These are phyloP conservation scores for Aspergillus campestris DNA, from an alignment of 495 filamentous ascomycete genomes.

Conservation along the genomic window DNA sequence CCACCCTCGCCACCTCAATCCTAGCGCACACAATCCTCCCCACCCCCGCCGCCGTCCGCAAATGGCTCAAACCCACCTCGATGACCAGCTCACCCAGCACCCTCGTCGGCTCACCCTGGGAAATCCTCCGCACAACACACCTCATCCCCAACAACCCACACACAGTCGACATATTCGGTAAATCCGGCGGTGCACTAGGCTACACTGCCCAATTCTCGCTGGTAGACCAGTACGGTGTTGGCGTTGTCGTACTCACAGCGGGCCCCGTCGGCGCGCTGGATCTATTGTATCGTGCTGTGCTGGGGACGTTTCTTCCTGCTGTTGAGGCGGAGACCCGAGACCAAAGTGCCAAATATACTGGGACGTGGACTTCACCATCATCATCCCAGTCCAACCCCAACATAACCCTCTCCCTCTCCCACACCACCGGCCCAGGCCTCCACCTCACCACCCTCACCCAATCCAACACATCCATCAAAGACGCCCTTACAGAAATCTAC, in stretches of 20 bases:
- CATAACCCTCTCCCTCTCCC: not conserved
- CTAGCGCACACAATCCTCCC: slow-evolving; percentile 2
- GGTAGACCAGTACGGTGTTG: slow-evolving; percentile 10
- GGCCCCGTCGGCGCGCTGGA: slow-evolving; percentile 9
- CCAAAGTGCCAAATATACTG: not conserved
- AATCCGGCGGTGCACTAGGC: slow-evolving; percentile 9
- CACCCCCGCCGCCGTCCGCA: slow-evolving; percentile 1
- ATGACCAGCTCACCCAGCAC: slow-evolving; percentile 7
- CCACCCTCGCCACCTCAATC: slow-evolving; percentile 3
- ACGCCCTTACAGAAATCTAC: slow-evolving; percentile 5
- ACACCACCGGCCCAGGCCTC: slow-evolving; percentile 5
- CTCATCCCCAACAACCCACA: slow-evolving; percentile 6
- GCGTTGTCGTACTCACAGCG: slow-evolving; percentile 2
- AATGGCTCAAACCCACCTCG: slow-evolving; percentile 11
- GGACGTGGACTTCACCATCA: not conserved
- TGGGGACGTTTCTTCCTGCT: slow-evolving; percentile 5
- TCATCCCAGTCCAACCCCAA: too few relatives aligned
- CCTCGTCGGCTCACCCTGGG: slow-evolving; percentile 9
- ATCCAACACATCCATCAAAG: slow-evolving; percentile 2
- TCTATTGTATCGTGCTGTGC: slow-evolving; percentile 7
- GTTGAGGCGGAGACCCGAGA: slow-evolving; percentile 3
- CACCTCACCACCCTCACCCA: slow-evolving; percentile 1
- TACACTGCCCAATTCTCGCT: slow-evolving; percentile 8
- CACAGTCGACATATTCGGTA: slow-evolving; percentile 10
- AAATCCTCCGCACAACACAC: slow-evolving; percentile 6